Conservation (phyloP, 2,329 filamentous ascomycete species). For the Metarhizium anisopliae region DNA sequence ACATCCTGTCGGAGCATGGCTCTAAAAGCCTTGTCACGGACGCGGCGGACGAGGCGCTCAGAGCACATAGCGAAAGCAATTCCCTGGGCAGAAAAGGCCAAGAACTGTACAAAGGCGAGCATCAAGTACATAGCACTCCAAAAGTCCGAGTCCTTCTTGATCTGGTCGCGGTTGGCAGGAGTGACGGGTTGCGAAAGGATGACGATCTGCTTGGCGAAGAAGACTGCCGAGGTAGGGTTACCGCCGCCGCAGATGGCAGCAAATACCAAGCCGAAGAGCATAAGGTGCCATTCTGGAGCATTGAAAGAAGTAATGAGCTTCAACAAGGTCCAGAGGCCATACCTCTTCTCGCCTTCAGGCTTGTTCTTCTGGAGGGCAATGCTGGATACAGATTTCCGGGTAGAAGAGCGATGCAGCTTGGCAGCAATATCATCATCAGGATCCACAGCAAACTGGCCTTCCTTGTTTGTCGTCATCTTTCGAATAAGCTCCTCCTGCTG, state of each 20-base stretch:
- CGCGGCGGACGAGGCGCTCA: constrained; percentile 75
- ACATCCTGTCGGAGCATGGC: constrained; percentile 89
- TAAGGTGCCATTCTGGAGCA: constrained; percentile 57
- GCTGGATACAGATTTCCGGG: constrained; percentile 58
- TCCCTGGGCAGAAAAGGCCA: constrained; percentile 61
- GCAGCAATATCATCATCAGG: constrained; percentile 53
- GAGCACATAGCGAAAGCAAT: constrained; percentile 74
- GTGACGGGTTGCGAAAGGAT: constrained; percentile 50
- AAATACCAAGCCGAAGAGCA: constrained; percentile 66
- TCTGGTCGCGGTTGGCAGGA: constrained; percentile 37
- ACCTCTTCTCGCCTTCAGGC: constrained; percentile 43
- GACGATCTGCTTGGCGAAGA: constrained; percentile 83
- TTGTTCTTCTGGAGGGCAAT: constrained; percentile 52
- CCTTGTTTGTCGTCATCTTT: constrained; percentile 32
- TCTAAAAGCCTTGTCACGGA: constrained; percentile 74
- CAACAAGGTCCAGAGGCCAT: constrained; percentile 67
- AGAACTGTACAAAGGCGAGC: constrained; percentile 64
- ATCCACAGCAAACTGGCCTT: constrained; percentile 37
- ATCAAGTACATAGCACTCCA: constrained; percentile 87
- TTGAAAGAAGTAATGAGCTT: constrained; percentile 78
- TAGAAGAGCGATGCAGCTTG: constrained; percentile 46
- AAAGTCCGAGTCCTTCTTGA: constrained; percentile 68
- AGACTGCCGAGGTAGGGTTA: constrained; percentile 60
- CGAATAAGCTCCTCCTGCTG: constrained; percentile 42
- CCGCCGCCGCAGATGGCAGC: constrained; percentile 71